Evolutionary conservation across 768 basidiomycete genomes (phyloP), one percentile per base, ranked within the genome.

Genomic region (Panaeolus cyanescens): DNA sequence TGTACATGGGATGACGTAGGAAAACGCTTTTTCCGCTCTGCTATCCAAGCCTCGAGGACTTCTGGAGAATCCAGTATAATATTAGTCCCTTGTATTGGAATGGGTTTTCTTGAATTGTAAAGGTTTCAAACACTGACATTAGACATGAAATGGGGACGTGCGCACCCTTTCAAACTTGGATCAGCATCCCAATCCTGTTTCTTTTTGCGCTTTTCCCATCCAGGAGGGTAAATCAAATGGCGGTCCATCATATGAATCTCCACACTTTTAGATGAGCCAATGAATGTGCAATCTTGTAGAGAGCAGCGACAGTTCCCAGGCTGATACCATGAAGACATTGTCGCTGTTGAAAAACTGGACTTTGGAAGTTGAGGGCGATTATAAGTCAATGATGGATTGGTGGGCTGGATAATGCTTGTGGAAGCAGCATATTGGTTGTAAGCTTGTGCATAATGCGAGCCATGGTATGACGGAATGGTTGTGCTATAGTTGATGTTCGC

Each of bases 171-270:
- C 56, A 94, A 78, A 72, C 85, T 88, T 15, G 89, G 90, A 74
- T 93, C 92, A 2, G 92, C 86, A 69, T 92, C 92, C 91, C 92
- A 93, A 31, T 89, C 89, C 33, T 72, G 59, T 68, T 78, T 83
- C 59, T 81, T 80, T 63, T 80, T 82, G 64, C 73, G 72, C 50
- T 83, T 79, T 30, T 88, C 78, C 87, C 89, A 92, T 20, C 86
- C 88, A 42, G 84, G 81, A 22, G 93, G 93, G 64, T 85, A 93
- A 53, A 94, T 86, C 40, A 95, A 80, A 72, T 95, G 93, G n/a
- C 92, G 82, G 66, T 94, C 93, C 92, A 93, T 94, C 86, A 87
- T 89, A 68, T 95, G 93, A 30, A 78, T 80, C 71, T 93, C 89
- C 15, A 93, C 84, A 25, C 85, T 77, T 70, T 91, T 91, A 37